A percentile compares a stretch with the other conserved stretches of the same genome.
phyloP scores from a whole-genome alignment of 2,329 filamentous ascomycete species.

The Trichoderma citrinoviride region DNA sequence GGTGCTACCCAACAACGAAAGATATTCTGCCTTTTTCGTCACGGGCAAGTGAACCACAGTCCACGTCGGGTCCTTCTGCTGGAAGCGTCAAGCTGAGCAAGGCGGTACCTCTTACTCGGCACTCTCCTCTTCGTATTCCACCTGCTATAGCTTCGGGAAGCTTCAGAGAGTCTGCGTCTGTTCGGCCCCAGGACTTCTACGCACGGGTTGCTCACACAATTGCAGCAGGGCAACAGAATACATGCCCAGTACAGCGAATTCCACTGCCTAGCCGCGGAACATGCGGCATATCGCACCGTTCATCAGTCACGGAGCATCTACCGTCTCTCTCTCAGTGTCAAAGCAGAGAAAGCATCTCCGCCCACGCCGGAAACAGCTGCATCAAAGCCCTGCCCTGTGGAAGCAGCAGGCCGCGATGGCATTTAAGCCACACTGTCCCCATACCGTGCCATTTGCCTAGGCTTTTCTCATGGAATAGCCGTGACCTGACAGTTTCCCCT shows the following conservation, averaged over 20 bases:
- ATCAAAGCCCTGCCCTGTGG: background rate
- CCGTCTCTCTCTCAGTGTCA: slow-evolving; percentile 15
- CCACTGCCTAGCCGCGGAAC: background rate
- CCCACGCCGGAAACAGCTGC: slow-evolving; percentile 6
- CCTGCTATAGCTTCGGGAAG: background rate
- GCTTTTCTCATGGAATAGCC: too few relatives aligned
- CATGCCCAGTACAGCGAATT: background rate
- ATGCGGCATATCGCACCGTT: slow-evolving; percentile 12
- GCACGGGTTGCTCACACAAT: background rate
- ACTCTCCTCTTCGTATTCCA: background rate
- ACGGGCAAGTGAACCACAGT: background rate
- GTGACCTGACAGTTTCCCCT: too few relatives aligned
- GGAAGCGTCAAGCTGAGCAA: background rate
- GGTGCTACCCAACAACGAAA: background rate
- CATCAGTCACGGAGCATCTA: background rate
- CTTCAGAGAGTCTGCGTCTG: background rate
- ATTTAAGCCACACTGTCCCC: slow-evolving; percentile 13
- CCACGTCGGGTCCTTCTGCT: background rate
- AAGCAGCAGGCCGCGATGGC: background rate
- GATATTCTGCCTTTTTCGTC: background rate
- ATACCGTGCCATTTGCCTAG: slow-evolving; percentile 9
- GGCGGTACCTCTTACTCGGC: background rate
- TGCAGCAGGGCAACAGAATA: background rate
- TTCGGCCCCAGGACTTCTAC: background rate
- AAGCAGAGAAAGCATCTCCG: slow-evolving; percentile 4